These are phyloP conservation scores for Populus alba DNA, from an alignment of 345 rosid species.

Conservation along the genomic window DNA sequence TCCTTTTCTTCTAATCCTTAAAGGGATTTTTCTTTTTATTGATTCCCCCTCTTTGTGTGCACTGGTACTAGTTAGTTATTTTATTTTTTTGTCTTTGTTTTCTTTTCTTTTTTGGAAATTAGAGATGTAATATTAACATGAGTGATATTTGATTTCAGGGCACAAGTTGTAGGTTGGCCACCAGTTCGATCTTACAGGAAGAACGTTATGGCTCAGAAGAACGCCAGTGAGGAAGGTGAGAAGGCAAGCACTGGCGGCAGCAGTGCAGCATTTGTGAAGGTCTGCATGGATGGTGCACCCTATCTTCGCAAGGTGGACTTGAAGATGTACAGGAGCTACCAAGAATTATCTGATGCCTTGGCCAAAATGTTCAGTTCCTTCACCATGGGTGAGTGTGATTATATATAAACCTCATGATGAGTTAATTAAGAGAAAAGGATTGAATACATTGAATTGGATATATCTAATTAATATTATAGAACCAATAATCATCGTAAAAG, in stretches of 20 bases:
- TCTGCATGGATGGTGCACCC: slow-evolving; percentile 97
- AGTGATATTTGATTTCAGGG: slow-evolving; percentile 34
- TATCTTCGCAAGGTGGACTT: slow-evolving; percentile 93
- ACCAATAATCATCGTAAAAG: neutral
- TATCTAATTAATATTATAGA: neutral
- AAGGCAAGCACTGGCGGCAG: slow-evolving; percentile 26
- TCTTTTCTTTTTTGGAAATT: neutral
- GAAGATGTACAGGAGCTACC: slow-evolving; percentile 83
- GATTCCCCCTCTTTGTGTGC: neutral
- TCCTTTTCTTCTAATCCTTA: neutral
- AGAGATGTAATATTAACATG: neutral
- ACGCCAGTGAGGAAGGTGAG: slow-evolving; percentile 29
- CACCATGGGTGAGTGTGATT: slow-evolving; percentile 66
- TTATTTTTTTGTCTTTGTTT: neutral
- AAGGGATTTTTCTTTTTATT: neutral
- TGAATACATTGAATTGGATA: neutral
- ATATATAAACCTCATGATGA: neutral
- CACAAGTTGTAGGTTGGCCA: slow-evolving; percentile 97
- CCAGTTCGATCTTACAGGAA: slow-evolving; percentile 88
- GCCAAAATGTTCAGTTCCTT: slow-evolving; percentile 96
- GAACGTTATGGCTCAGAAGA: slow-evolving; percentile 79
- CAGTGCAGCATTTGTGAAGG: slow-evolving; percentile 78
- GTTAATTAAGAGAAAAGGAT: neutral
- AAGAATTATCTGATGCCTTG: slow-evolving; percentile 78
- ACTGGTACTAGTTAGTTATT: neutral